A percentile compares a stretch with the other conserved stretches of the same genome.
Evolutionary conservation across 208 protist genomes (phyloP).

Genomic region (Trypanosoma brucei): DNA sequence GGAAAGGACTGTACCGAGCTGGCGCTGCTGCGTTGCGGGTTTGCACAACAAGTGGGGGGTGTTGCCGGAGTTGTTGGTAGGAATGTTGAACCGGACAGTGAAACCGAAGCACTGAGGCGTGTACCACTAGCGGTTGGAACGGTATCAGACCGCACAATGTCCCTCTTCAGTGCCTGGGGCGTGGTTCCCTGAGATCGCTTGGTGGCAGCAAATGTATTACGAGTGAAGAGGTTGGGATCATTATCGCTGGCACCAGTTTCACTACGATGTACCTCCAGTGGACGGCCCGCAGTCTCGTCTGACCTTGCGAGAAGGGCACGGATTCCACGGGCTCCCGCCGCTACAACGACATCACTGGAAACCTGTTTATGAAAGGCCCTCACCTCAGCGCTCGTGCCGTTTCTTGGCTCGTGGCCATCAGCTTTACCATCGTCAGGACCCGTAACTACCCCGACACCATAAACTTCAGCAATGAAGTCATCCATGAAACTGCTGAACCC

Average conservation of each 20-base stretch:
- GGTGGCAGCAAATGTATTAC: neutral
- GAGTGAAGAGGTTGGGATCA: neutral
- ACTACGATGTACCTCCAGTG: neutral
- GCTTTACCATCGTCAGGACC: conserved; percentile 1
- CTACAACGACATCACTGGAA: conserved; percentile 28
- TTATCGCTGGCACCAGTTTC: neutral
- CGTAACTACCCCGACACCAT: conserved; percentile 32
- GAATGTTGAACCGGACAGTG: neutral
- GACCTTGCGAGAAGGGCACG: conserved; percentile 43
- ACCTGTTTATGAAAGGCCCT: neutral
- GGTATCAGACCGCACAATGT: neutral
- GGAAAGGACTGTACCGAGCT: conserved; percentile 8
- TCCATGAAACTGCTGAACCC: conserved; percentile 78
- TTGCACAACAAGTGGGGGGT: neutral
- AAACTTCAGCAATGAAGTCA: conserved; percentile 84
- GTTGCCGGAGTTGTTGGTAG: neutral
- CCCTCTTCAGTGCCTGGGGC: neutral
- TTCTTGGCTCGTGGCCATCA: neutral
- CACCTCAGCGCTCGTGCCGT: neutral
- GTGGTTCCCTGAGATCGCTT: neutral
- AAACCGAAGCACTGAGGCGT: neutral
- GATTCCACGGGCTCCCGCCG: conserved; percentile 58
- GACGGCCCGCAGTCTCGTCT: neutral
- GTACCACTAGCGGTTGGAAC: neutral
- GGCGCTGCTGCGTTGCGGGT: conserved; percentile 12